Evolutionary conservation across 2,329 filamentous ascomycete species (phyloP), one percentile per base, ranked within the genome.

Genomic region (Fragosphaeria purpurea): DNA sequence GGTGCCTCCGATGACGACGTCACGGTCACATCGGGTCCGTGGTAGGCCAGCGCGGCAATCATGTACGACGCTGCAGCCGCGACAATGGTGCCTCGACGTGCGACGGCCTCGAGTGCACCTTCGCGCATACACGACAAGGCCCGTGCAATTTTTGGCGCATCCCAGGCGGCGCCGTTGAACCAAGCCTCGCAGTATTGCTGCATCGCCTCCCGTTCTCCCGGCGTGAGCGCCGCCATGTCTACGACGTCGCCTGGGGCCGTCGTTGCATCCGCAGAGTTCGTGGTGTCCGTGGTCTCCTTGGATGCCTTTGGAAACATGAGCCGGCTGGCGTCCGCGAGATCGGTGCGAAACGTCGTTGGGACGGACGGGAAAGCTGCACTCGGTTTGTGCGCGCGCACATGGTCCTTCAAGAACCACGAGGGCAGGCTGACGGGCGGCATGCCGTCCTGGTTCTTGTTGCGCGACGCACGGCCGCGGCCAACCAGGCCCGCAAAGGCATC

Each of bases 351-450:
- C 52, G 57, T 43, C 56, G 50, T 49, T 48, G 49, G 54, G 68
- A 70, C 63, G n/a, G 47, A 7, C 30, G 35, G 35, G 4, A 11
- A 7, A 4, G 30, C 31, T 2, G 31, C 8, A 8, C 9, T 12
- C 7, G 32, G 30, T 32, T 22, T n/a, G 45, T 42, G 31, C 34
- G 71, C 58, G 44, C 62, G 61, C 33, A 85, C 71, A 50, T 76
- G 76, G 22, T 67, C 62, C 40, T 73, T 65, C 48, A 79, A 63
- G 54, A 85, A 86, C 63, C 71, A 75, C 50, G 70, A 63, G 1
- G 82, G 80, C 11, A 86, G 65, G 46, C 72, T 67, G 30, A 79
- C 66, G 3, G 71, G 68, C n/a, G 77, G 77, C 40, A 57, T 50
- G n/a, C 44, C 55, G 32, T 55, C 54, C 5, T 44, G n/a, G 32